phyloP scores from a whole-genome alignment of 441 rosid genomes.

The Pelargonium citronellum region DNA sequence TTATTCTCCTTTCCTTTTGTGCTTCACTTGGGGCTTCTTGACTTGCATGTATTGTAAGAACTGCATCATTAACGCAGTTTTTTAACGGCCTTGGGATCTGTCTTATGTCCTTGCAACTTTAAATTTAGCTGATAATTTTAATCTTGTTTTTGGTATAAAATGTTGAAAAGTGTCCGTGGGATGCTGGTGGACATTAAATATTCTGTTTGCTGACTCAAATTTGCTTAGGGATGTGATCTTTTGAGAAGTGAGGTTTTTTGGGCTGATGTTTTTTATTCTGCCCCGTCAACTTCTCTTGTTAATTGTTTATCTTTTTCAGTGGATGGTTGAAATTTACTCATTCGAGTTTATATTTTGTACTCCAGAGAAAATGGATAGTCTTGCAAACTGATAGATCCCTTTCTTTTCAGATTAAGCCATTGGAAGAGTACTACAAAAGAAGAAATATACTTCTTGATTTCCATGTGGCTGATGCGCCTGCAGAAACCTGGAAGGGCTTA shows the following conservation, averaged over 20 bases:
- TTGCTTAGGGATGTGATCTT: background rate
- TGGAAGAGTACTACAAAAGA: constrained; percentile 82
- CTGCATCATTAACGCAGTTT: background rate
- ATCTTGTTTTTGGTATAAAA: too few relatives aligned
- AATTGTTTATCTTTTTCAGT: too few relatives aligned
- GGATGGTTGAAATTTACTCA: too few relatives aligned
- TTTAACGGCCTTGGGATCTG: background rate
- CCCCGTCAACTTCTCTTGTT: too few relatives aligned
- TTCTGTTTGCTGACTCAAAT: background rate
- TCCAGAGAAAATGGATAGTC: background rate
- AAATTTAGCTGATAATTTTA: too few relatives aligned
- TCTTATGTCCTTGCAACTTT: background rate
- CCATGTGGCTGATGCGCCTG: constrained; percentile 54
- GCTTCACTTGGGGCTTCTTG: background rate
- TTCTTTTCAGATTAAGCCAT: constrained; percentile 49
- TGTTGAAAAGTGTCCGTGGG: background rate
- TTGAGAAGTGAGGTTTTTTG: background rate
- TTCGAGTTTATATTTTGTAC: background rate
- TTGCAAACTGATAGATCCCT: background rate
- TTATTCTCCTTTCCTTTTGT: background rate
- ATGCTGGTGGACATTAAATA: background rate
- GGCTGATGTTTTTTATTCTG: background rate
- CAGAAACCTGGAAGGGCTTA: constrained; percentile 77
- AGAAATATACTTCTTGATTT: constrained; percentile 74
- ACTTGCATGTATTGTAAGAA: background rate